Base-by-base conservation (phyloP, 2,329 filamentous ascomycete species). In the Penicillium crustosum region DNA sequence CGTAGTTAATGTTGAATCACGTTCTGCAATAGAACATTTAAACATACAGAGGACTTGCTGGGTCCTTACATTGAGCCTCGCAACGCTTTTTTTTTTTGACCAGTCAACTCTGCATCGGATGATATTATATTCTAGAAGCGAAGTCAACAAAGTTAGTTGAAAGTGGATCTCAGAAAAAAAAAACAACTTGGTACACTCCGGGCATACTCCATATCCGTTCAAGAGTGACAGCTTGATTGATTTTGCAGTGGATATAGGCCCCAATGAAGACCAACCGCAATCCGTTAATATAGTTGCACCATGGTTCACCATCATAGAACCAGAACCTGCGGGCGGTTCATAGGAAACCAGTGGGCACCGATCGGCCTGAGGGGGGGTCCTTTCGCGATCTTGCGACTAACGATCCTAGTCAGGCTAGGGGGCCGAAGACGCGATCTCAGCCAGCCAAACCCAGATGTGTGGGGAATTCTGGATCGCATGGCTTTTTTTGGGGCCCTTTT, bases 361-460 rank as follows among this genome's bases (percentile, higher is more conserved):
- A 66, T 66, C 61, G 60, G 58, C 60, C 53, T 59, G 36, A 61
- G 61, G 55, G 31, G 31, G 31, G 59, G 55, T 51, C 51, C 53
- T 35, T 48, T 48, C 19, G 53, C 59, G 62, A 66, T 66, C 64
- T 63, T 21, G 53, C 49, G 50, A 63, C 59, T 65, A 45, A 58
- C 57, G 49, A 61, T 63, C 55, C 55, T 49, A 49, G 58, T 48
- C 53, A 60, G 58, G 55, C 27, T 60, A 60, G 57, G 61, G 61
- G 58, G 44, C 56, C 48, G 31, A 59, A 59, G 55, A 54, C 53
- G 61, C 52, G 56, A 64, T 65, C 57, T 60, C 58, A 66, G 62
- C 62, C 62, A 64, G 63, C 64, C 63, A 55, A 64, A 56, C 58
- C 52, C 58, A 64, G 57, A 60, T 60, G 36, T 65, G 63, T 66